phyloP scores from a whole-genome alignment of 2,329 filamentous ascomycete genomes.

The Teratosphaeriaceae sp. region DNA sequence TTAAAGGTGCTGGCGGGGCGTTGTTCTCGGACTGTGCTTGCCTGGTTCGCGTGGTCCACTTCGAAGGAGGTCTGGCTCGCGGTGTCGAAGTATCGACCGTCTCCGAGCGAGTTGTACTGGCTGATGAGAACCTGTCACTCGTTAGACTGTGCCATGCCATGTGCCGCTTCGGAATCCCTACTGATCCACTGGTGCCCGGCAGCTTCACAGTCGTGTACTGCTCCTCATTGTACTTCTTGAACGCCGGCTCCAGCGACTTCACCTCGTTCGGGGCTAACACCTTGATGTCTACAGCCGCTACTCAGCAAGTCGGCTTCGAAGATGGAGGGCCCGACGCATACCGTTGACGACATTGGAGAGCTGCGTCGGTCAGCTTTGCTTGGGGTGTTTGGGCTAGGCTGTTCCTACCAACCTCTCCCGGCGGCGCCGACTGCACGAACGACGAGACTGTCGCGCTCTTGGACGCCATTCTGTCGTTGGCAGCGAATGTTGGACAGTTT shows the following conservation, averaged over 20 bases:
- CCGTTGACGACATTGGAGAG: constrained; percentile 83
- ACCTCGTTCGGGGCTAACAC: constrained; percentile 66
- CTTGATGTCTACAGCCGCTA: constrained; percentile 67
- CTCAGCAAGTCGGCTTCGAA: constrained; percentile 2
- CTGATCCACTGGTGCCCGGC: constrained; percentile 74
- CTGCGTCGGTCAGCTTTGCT: constrained; percentile 41
- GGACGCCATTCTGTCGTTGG: constrained; percentile 23
- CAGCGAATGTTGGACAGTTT: not conserved
- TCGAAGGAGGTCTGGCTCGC: constrained; percentile 82
- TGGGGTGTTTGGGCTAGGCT: constrained; percentile 11
- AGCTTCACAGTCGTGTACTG: constrained; percentile 87
- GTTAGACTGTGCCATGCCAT: constrained; percentile 6
- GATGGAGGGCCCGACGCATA: constrained; percentile 37
- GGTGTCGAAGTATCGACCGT: constrained; percentile 81
- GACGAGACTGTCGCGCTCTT: constrained; percentile 48
- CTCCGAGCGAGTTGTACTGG: constrained; percentile 73
- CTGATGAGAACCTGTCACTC: constrained; percentile 63
- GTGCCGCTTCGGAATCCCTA: constrained; percentile 30
- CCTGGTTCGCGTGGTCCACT: constrained; percentile 78
- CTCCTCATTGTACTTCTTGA: constrained; percentile 93
- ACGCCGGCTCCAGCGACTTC: constrained; percentile 70
- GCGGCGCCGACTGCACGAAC: constrained; percentile 90
- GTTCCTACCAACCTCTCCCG: constrained; percentile 71
- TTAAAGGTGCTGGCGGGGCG: constrained; percentile 5
- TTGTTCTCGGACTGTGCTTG: constrained; percentile 27